Evolutionary conservation across 805 yeast genomes (phyloP).

Genomic region (Metschnikowia noctiluminum): DNA sequence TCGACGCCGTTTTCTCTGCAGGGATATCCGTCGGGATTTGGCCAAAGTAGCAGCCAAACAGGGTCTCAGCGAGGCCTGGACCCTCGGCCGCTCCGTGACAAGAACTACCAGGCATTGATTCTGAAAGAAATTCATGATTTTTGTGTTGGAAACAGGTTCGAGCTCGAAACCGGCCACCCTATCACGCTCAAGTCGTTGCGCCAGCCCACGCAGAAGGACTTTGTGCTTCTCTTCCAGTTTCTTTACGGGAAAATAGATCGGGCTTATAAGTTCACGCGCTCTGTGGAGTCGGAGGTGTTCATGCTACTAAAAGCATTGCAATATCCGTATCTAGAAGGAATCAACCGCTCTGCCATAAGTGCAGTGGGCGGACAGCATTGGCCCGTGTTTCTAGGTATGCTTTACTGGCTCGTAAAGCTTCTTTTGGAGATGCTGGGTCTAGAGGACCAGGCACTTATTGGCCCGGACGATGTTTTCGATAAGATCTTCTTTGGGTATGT

Average conservation of each 20-base stretch:
- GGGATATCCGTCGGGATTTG: conserved; percentile 1
- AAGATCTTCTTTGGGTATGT: conserved; percentile 58
- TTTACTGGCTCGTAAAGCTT: conserved; percentile 74
- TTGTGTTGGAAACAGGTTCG: conserved; percentile 62
- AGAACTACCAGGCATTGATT: conserved; percentile 58
- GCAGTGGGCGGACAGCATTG: conserved; percentile 91
- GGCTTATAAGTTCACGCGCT: conserved; percentile 61
- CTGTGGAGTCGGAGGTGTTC: conserved; percentile 75
- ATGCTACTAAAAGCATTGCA: conserved; percentile 58
- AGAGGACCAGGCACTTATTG: conserved; percentile 23
- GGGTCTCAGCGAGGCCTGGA: conserved; percentile 33
- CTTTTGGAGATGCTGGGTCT: conserved; percentile 34
- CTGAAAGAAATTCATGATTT: conserved; percentile 69
- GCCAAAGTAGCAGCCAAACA: background rate
- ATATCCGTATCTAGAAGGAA: conserved; percentile 78
- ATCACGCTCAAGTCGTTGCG: conserved; percentile 60
- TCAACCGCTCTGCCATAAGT: conserved; percentile 79
- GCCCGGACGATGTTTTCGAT: conserved; percentile 46
- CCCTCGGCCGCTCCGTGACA: conserved; percentile 77
- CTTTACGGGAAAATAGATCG: conserved; percentile 77
- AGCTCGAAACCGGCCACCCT: conserved; percentile 68
- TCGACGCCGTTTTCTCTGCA: conserved; percentile 12
- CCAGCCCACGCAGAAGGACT: conserved; percentile 86
- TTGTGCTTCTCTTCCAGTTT: conserved; percentile 74
- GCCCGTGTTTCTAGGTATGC: conserved; percentile 78